Percentiles rank a stretch among this genome's conserved stretches.
Evolutionary conservation across 2,329 filamentous ascomycete species (phyloP).

Genomic region (Verticillium zaregamsianum): DNA sequence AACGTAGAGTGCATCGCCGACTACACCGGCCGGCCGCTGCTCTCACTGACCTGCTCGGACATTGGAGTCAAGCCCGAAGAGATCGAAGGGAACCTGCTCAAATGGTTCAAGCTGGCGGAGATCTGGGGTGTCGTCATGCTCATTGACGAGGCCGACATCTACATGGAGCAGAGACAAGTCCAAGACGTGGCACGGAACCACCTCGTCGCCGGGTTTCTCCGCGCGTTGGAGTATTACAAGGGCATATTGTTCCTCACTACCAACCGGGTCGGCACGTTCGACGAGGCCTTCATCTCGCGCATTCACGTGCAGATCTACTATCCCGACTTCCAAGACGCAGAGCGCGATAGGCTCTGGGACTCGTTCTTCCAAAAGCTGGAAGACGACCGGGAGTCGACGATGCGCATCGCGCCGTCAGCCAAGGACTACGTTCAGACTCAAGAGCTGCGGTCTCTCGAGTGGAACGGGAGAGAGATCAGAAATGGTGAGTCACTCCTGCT

Average conservation of each 20-base stretch:
- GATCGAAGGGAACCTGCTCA: constrained; percentile 11
- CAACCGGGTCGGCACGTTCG: constrained; percentile 22
- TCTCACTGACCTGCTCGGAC: not conserved
- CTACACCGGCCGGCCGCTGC: not conserved
- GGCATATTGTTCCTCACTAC: constrained; percentile 26
- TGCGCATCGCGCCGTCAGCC: constrained; percentile 16
- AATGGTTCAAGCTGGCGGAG: constrained; percentile 15
- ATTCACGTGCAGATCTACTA: constrained; percentile 24
- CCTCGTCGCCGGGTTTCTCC: constrained; percentile 18
- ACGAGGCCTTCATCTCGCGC: constrained; percentile 25
- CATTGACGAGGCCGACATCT: constrained; percentile 23
- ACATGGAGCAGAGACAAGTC: constrained; percentile 1
- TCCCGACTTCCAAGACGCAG: constrained; percentile 18
- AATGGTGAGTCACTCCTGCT: constrained; percentile 14
- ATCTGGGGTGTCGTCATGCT: constrained; percentile 22
- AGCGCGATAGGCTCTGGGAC: constrained; percentile 21
- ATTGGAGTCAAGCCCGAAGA: constrained; percentile 4
- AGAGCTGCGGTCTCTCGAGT: constrained; percentile 14
- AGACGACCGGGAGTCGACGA: constrained; percentile 16
- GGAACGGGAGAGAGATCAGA: constrained; percentile 21
- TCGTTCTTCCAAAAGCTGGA: constrained; percentile 21
- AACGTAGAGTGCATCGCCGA: not conserved
- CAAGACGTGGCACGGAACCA: not conserved
- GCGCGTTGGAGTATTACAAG: constrained; percentile 23
- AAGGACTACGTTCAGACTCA: constrained; percentile 13